Conservation (phyloP, 768 basidiomycete species). For the Auricularia cornea region DNA sequence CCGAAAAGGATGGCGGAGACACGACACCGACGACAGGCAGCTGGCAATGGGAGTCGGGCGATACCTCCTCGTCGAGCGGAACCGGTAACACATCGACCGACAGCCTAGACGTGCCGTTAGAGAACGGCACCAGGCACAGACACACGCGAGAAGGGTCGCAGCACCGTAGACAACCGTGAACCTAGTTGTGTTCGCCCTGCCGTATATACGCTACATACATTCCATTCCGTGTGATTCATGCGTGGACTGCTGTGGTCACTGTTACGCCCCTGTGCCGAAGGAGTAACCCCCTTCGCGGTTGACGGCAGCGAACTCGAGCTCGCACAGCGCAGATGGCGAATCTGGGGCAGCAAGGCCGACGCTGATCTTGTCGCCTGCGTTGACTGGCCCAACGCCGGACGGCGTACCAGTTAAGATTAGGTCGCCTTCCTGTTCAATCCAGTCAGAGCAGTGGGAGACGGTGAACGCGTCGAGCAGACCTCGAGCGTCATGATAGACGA, state of each 20-base stretch:
- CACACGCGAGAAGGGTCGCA: background rate
- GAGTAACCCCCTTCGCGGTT: constrained; percentile 63
- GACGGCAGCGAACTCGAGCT: constrained; percentile 56
- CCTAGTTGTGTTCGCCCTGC: background rate
- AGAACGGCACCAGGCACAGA: background rate
- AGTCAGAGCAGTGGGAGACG: background rate
- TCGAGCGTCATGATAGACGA: constrained; percentile 98
- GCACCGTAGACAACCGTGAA: background rate
- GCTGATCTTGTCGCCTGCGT: constrained; percentile 68
- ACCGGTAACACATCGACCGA: background rate
- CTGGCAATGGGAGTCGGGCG: constrained; percentile 29
- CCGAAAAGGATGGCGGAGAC: constrained; percentile 35
- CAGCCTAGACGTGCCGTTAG: background rate
- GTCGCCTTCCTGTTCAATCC: constrained; percentile 65
- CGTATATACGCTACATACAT: background rate
- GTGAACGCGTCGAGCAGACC: constrained; percentile 42
- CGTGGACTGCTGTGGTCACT: background rate
- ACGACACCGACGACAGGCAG: constrained; percentile 59
- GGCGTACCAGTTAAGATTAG: constrained; percentile 91
- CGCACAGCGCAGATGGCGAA: constrained; percentile 46
- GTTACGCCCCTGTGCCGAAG: constrained; percentile 24
- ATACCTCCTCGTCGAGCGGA: constrained; percentile 3
- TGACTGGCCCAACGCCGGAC: constrained; percentile 74
- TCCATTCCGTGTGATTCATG: background rate
- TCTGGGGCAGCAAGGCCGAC: constrained; percentile 55